phyloP scores from a whole-genome alignment of 192 early-diverging fungal genomes.

The Coemansia sp. region DNA sequence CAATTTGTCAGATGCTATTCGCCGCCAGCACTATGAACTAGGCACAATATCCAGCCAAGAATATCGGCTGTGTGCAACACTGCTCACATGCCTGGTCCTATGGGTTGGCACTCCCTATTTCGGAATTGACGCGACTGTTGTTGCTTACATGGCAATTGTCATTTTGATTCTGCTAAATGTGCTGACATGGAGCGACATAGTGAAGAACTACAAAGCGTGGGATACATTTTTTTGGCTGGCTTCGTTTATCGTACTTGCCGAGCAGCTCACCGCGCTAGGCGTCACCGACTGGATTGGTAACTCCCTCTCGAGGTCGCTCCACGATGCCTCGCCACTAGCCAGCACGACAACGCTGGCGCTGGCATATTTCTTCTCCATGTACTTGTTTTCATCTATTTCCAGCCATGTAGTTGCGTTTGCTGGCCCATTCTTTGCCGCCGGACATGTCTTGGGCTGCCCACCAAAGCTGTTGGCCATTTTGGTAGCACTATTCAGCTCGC shows the following conservation, averaged over 20 bases:
- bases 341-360: constrained; percentile 50
- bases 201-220: constrained; percentile 70
- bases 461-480: constrained; percentile 57
- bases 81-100: constrained; percentile 55
- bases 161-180: constrained; percentile 58
- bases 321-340: constrained; percentile 37
- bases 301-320: constrained; percentile 48
- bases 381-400: constrained; percentile 71
- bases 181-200: constrained; percentile 65
- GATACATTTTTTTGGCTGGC: constrained; percentile 82
- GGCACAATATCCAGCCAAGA: constrained; percentile 29
- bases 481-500: constrained; percentile 62
- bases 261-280: constrained; percentile 70
- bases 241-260: constrained; percentile 73
- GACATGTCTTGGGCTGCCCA: constrained; percentile 57
- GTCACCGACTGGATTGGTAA: constrained; percentile 65
- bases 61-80: constrained; percentile 52
- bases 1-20: constrained; percentile 25
- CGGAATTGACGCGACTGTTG: constrained; percentile 64
- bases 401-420: constrained; percentile 70
- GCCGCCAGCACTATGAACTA: constrained; percentile 16
- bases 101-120: constrained; percentile 64
- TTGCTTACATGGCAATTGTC: constrained; percentile 63
- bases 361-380: constrained; percentile 70
- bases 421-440: constrained; percentile 73